Evolutionary conservation across 2,329 filamentous ascomycete genomes (phyloP), one percentile per base, ranked within the genome.

Genomic region (Fusarium circinatum): DNA sequence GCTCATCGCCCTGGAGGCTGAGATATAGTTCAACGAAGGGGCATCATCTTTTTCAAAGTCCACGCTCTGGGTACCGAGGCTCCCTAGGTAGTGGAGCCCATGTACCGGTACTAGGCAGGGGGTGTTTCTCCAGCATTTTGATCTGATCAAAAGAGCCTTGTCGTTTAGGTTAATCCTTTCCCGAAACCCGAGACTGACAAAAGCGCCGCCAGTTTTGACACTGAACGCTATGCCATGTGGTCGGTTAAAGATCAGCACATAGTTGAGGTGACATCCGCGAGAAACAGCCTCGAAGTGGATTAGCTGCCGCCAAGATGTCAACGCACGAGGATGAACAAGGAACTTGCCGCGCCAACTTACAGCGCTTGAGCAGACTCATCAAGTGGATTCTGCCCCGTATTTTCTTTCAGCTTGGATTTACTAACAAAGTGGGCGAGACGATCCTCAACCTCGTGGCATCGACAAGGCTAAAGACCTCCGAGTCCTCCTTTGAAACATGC

Each of bases 401-500:
- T 71, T 70, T 45, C 41, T 63, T 69, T 63, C 71, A 58, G 70
- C 56, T 71, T 59, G 34, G 60, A 61, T 30, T 58, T 67, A 47
- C 62, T 47, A 76, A 64, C 38, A 75, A 65, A 65, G 71, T 67
- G 61, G 63, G 57, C 54, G 54, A 64, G 52, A 65, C 57, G 75
- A 73, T 61, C 65, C 74, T 63, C 68, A 62, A 61, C 72, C 65
- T 78, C 72, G 74, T 77, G 75, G 75, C 75, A 74, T 48, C 34
- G 59, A 55, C 57, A 58, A 60, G 57, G 44, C 47, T 67, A 57
- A 56, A 24, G 63, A 32, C 55, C 38, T 61, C 71, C 38, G 45
- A 68, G 66, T 32, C 38, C 57, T 58, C 49, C 54, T 58, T 56
- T 54, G 67, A 65, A 70, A 48, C 68, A 65, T 65, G 36, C 54